Percentiles rank a stretch among this genome's conserved stretches.
Evolutionary conservation across 164 flowering plant genomes (phyloP).

Genomic region (Chimonanthus salicifolius): DNA sequence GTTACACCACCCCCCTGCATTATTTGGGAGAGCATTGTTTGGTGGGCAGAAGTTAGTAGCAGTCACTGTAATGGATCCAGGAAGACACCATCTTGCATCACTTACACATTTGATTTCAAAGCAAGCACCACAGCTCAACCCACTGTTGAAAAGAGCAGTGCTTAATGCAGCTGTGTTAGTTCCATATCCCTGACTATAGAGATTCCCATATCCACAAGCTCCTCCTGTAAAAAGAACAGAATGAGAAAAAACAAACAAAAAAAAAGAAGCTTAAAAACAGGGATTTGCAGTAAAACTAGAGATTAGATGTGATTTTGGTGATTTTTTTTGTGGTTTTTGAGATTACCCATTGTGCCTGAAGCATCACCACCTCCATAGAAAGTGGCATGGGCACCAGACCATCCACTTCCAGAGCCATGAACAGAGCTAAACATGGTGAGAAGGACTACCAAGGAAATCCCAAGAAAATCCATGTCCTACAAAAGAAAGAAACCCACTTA

Average conservation of each 20-base stretch:
- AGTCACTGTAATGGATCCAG: constrained; percentile 54
- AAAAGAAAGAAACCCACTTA: constrained; percentile 12
- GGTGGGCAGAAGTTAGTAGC: constrained; percentile 88
- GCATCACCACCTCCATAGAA: constrained; percentile 81
- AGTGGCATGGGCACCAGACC: constrained; percentile 69
- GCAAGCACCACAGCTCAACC: constrained; percentile 70
- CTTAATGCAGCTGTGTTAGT: constrained; percentile 68
- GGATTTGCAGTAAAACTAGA: not conserved
- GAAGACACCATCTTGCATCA: constrained; percentile 58
- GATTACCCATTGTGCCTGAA: constrained; percentile 74
- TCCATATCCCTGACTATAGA: constrained; percentile 72
- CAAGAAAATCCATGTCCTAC: constrained; percentile 40
- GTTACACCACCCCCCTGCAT: constrained; percentile 58
- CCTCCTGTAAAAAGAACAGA: constrained; percentile 38
- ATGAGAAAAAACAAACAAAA: not conserved
- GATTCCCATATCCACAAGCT: constrained; percentile 81
- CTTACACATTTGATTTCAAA: constrained; percentile 49
- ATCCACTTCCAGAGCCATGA: constrained; percentile 41
- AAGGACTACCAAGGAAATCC: constrained; percentile 24
- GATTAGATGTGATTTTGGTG: not conserved
- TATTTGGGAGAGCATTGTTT: constrained; percentile 15
- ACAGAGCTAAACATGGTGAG: constrained; percentile 26
- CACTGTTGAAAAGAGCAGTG: constrained; percentile 67
- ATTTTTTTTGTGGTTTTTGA: not conserved
- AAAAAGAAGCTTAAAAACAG: not conserved